Evolutionary conservation across 106 monocot species (phyloP), one percentile per base, ranked within the genome.

Genomic region (Dendrobium nobile): DNA sequence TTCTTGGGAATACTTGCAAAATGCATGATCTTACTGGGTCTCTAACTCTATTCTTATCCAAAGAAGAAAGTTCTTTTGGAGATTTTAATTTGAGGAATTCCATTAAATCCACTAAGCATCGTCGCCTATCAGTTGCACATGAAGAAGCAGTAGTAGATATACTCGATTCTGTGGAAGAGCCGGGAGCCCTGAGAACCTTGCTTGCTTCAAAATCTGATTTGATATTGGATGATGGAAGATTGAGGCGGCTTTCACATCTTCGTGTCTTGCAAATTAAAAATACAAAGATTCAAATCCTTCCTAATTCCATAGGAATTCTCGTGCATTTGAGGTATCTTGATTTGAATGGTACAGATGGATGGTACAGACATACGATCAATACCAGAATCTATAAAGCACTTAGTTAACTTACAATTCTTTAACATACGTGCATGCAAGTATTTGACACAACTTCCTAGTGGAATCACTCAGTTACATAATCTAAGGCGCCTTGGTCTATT

Each of bases 1-100:
- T 67, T 54, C 65, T 77, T 33, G 56, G 19, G 0, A 41, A 3
- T 37, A 0, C 1, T 4, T 85, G 58, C 79, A 88, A n/a, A 54
- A 84, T 91, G 84, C 91, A 88, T 73, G 84, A 86, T 72, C 70
- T 86, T 1, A 11, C 82, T 1, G 47, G 84, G 20, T 75, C 77
- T 4, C 86, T 91, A 16, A 88, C 79, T 54, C 11, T 41, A 1
- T 17, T 78, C 20, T 22, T 90, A 19, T 78, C 85, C 3, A 40
- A 9, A 45, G 58, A 82, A 4, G 80, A 87, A 8, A 68, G 56
- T 70, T 70, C 68, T 42, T 43, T 4, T 31, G 28, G 48, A 67
- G 74, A 82, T 47, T 19, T 41, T 1, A 20, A 20, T 24, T 1
- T 7, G 26, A 31, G 41, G 3, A 55, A 15, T 19, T 18, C 9